These are phyloP conservation scores for Ogataea siamensis DNA, from an alignment of 805 yeast genomes.

Conservation along the genomic window DNA sequence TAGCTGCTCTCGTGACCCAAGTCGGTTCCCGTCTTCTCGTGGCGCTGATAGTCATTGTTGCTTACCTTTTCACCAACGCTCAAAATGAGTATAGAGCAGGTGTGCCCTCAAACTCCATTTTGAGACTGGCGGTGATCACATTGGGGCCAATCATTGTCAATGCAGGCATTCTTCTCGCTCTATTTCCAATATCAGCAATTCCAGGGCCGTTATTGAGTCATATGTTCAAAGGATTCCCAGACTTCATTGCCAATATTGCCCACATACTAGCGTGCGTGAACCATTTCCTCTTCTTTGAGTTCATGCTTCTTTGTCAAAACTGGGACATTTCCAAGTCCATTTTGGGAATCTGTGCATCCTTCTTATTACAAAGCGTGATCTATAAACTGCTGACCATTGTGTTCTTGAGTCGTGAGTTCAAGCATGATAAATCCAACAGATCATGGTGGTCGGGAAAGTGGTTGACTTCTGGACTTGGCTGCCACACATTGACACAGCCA, in stretches of 20 bases:
- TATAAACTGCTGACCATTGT: slow-evolving; percentile 50
- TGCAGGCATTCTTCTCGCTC: slow-evolving; percentile 36
- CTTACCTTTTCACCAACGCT: slow-evolving; percentile 53
- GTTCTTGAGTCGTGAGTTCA: slow-evolving; percentile 60
- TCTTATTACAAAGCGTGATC: slow-evolving; percentile 56
- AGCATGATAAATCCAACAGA: slow-evolving; percentile 55
- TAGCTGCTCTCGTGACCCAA: slow-evolving; percentile 42
- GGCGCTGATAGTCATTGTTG: slow-evolving; percentile 38
- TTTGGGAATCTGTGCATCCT: slow-evolving; percentile 56
- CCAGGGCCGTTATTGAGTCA: slow-evolving; percentile 49
- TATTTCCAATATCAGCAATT: slow-evolving; percentile 45
- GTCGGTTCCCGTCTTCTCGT: slow-evolving; percentile 38
- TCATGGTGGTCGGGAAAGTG: slow-evolving; percentile 85
- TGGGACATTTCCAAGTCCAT: slow-evolving; percentile 61
- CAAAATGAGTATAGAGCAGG: slow-evolving; percentile 43
- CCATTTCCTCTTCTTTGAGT: slow-evolving; percentile 55
- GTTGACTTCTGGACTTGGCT: slow-evolving; percentile 61
- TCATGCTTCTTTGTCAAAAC: slow-evolving; percentile 65
- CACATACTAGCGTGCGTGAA: slow-evolving; percentile 53
- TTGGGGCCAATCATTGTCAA: slow-evolving; percentile 49
- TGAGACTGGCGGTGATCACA: slow-evolving; percentile 44
- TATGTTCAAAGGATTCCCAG: slow-evolving; percentile 46
- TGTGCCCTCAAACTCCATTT: slow-evolving; percentile 39
- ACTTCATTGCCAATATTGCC: slow-evolving; percentile 52
- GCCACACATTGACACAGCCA: slow-evolving; percentile 61